phyloP scores from a whole-genome alignment of 1,284 basidiomycete species.

The Xerocomus nothofagi region DNA sequence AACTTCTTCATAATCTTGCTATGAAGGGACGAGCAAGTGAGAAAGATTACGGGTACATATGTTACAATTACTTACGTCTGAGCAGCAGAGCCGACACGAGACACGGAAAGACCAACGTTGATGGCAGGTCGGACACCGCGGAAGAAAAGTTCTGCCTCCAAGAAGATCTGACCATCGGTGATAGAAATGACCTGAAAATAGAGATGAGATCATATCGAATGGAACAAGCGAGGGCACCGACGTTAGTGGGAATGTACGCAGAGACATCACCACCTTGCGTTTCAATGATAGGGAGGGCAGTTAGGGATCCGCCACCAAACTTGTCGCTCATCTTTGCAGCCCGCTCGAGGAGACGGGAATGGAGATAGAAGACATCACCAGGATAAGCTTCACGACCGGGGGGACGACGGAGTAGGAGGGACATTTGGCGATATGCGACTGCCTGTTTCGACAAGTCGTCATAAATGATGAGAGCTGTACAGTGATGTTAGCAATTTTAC shows the following conservation, averaged over 20 bases:
- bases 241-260: constrained; percentile 90
- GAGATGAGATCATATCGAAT: background rate
- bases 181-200: constrained; percentile 85
- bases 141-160: constrained; percentile 99
- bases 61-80: constrained; percentile 72
- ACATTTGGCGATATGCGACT: constrained; percentile 99
- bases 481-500: constrained; percentile 17
- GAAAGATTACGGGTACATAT: background rate
- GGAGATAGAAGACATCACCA: constrained; percentile 99
- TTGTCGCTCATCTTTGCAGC: constrained; percentile 99
- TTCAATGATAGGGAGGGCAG: constrained; percentile 99
- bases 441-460: constrained; percentile 99
- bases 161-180: constrained; percentile 98
- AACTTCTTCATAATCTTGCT: constrained; percentile 99
- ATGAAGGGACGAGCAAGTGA: constrained; percentile 12
- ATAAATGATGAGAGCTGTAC: constrained; percentile 92
- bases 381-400: constrained; percentile 99
- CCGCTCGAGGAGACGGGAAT: constrained; percentile 99
- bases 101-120: constrained; percentile 99
- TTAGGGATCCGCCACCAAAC: constrained; percentile 97
- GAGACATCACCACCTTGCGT: constrained; percentile 99
- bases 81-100: constrained; percentile 98
- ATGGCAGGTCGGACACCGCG: constrained; percentile 99
- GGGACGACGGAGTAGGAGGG: constrained; percentile 97
- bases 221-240: constrained; percentile 38